Percentiles rank a stretch among this genome's conserved stretches.
phyloP scores from a whole-genome alignment of 2,329 filamentous ascomycete genomes.

The Thelonectria olida region DNA sequence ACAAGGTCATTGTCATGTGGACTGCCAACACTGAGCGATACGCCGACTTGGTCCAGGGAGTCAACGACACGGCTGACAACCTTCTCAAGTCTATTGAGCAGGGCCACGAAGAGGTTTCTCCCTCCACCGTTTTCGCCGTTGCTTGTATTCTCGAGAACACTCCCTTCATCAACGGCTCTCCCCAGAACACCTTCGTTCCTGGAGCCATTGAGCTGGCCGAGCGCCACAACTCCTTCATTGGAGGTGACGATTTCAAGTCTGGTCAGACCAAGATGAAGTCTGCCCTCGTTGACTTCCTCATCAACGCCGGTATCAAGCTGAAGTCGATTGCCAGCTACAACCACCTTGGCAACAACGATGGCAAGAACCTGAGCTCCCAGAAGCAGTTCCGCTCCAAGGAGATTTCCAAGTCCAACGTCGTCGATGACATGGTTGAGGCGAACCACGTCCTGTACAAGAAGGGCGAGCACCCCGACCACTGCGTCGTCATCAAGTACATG shows the following conservation, averaged over 20 bases:
- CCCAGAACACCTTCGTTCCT: conserved; percentile 98
- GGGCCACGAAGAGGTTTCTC: conserved; percentile 90
- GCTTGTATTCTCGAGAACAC: conserved; percentile 89
- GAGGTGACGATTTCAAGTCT: conserved; percentile 99
- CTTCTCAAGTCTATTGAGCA: conserved; percentile 85
- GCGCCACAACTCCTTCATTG: conserved; percentile 88
- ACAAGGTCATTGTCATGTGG: conserved; percentile 98
- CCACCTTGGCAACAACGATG: conserved; percentile 98
- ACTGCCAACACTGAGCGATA: conserved; percentile 99
- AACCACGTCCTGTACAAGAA: conserved; percentile 90
- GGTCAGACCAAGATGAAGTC: conserved; percentile 99
- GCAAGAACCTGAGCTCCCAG: conserved; percentile 97
- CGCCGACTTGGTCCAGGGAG: conserved; percentile 83
- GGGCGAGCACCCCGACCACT: conserved; percentile 96
- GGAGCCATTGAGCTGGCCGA: conserved; percentile 91
- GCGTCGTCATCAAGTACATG: conserved; percentile 99
- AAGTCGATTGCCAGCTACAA: conserved; percentile 99
- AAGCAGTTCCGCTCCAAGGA: conserved; percentile 99
- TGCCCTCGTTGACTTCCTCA: conserved; percentile 96
- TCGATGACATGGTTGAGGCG: conserved; percentile 99
- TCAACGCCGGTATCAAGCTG: conserved; percentile 98
- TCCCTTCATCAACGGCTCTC: conserved; percentile 99
- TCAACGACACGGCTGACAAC: conserved; percentile 98
- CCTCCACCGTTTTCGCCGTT: conserved; percentile 95
- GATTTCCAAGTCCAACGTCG: conserved; percentile 98